These are phyloP conservation scores for Geranomyces variabilis DNA, from an alignment of 192 early-diverging fungal genomes.

Conservation along the genomic window DNA sequence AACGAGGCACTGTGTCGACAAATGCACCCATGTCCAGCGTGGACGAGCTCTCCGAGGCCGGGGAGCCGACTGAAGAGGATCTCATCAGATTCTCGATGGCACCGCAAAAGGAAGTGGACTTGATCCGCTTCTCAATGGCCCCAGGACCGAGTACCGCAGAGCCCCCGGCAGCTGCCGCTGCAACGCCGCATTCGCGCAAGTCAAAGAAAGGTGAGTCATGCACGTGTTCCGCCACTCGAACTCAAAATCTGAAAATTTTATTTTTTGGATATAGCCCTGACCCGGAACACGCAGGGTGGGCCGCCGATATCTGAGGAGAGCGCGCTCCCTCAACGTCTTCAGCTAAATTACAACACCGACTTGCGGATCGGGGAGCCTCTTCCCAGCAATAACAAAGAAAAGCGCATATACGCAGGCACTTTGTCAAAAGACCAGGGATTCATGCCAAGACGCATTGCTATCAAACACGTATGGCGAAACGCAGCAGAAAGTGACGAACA, in stretches of 20 bases:
- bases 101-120: background rate
- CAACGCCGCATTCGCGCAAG: background rate
- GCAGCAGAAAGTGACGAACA: slow-evolving; percentile 13
- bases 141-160: background rate
- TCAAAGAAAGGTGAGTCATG: slow-evolving; percentile 11
- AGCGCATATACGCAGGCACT: slow-evolving; percentile 30
- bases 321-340: slow-evolving; percentile 22
- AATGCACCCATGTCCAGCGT: background rate
- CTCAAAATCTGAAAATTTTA: background rate
- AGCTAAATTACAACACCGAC: slow-evolving; percentile 35
- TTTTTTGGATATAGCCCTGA: background rate
- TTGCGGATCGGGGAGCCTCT: slow-evolving; percentile 23
- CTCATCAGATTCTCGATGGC: slow-evolving; percentile 22
- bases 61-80: slow-evolving; percentile 8
- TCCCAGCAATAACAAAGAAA: slow-evolving; percentile 23
- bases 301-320: background rate
- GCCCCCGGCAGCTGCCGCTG: background rate
- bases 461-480: slow-evolving; percentile 34
- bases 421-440: slow-evolving; percentile 29
- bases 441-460: slow-evolving; percentile 31
- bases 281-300: background rate
- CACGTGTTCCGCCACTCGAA: too few species aligned
- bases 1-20: background rate
- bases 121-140: slow-evolving; percentile 13
- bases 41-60: slow-evolving; percentile 5